Percentiles rank a stretch among this genome's conserved stretches.
Evolutionary conservation across 208 protist species (phyloP).

Genomic region (Tritrichomonas musculus): DNA sequence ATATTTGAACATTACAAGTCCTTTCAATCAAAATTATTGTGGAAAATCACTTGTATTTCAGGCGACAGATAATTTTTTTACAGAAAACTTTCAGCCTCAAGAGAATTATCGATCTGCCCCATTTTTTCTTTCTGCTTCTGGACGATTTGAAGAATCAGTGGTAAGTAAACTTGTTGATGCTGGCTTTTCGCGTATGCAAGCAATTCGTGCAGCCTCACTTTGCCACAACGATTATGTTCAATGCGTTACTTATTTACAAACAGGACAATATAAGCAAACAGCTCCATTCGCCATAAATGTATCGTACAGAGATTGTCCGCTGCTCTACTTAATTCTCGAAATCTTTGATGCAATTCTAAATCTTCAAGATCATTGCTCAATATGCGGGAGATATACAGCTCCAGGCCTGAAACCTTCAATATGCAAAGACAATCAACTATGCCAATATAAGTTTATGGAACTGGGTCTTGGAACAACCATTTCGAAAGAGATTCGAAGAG

Average conservation of each 20-base stretch:
- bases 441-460: neutral
- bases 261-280: neutral
- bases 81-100: neutral
- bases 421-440: neutral
- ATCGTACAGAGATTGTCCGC: neutral
- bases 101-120: neutral
- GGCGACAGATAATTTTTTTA: neutral
- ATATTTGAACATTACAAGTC: neutral
- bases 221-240: neutral
- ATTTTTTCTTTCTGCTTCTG: neutral
- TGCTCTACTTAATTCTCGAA: neutral
- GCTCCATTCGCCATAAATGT: neutral
- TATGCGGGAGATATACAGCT: neutral
- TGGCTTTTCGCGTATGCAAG: neutral
- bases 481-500: neutral
- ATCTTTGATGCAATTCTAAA: neutral
- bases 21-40: neutral
- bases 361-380: neutral
- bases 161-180: neutral
- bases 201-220: neutral
- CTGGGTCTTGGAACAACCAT: neutral
- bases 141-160: neutral
- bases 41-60: neutral
- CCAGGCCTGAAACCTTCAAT: neutral
- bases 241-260: neutral